Evolutionary conservation across 2,329 filamentous ascomycete genomes (phyloP), one percentile per base, ranked within the genome.

Genomic region (Colletotrichum orchidophilum): DNA sequence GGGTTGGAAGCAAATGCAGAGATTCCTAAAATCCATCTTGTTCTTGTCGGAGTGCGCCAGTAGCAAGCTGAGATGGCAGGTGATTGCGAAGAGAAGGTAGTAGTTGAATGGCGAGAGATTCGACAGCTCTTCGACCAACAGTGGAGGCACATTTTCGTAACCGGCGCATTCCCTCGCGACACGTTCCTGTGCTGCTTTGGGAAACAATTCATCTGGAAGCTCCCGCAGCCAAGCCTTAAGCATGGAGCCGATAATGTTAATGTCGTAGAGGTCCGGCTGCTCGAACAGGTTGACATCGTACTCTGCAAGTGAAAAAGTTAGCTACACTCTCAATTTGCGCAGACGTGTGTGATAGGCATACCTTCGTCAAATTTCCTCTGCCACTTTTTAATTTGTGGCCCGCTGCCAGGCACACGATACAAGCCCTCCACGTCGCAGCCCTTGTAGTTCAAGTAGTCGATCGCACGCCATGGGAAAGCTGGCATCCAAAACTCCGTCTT

Each of bases 401-500:
- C 94, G 80, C 94, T 97, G 29, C 96, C 96, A 13, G 96, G 95
- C 52, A 98, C 93, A 70, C 96, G 91, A 80, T 98, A 98, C 3
- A 98, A 86, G 3, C 96, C 96, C 81, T 98, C 96, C 49, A 97
- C 94, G 77, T 98, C 95, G 76, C 93, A 96, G 49, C 94, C 94
- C 78, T 96, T 97, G 82, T 95, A 96, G 81, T 98, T 98, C 63
- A 98, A 86, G 80, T 97, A 98, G 83, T 98, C 96, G 74, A 98
- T 98, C 70, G 95, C 97, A 73, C 96, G 89, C 93, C 96, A 98
- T 0, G 96, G 95, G 70, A 98, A 92, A 7, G 95, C 94, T 13
- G 96, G 96, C 95, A 98, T 97, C 96, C 96, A 98, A 78, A 97
- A 98, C 78, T 98, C 96, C 0, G 96, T 98, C 86, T 98, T 98